Base-by-base conservation (phyloP, 805 yeast genomes). In the Starmerella lactis-condensi region DNA sequence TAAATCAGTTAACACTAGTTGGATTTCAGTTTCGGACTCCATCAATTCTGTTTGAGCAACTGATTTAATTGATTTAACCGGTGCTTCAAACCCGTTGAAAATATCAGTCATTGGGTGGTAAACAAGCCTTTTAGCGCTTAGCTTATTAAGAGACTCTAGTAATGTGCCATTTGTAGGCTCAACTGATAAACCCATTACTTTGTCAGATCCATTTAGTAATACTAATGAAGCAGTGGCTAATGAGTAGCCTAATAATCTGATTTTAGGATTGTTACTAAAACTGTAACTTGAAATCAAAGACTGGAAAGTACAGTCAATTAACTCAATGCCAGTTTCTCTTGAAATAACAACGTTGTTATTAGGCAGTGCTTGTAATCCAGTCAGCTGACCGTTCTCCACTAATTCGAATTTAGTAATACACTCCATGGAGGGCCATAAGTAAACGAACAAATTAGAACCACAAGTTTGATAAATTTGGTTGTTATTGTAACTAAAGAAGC, bases 1-100 rank as follows among this genome's bases (percentile, higher is more conserved):
- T 45, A 63, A 68, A 4, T 51, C 51, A 15, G 54, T 41, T 13
- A 66, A 52, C n/a, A 67, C 32, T 0, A 47, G 46, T 20, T 56
- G 39, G 34, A 67, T 55, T 27, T 44, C 47, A 26, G 9, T 37
- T 37, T 20, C 52, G 10, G 54, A 44, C n/a, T 52, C n/a, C n/a
- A 11, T n/a, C n/a, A 21, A n/a, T 21, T 11, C 23, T 11, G 11
- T 21, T 11, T 21, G 11, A 11, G 11, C 23, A 11, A 11, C 23
- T 21, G 23, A 11, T 21, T 21, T 21, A 21, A n/a, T 21, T 11
- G 11, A 11, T 11, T 21, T 21, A 11, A 21, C 23, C 11, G 11
- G n/a, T n/a, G n/a, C n/a, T 21, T 21, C n/a, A n/a, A 21, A 21
- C 13, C 34, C 38, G 13, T 57, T 58, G 18, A 65, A 48, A 14